phyloP scores from a whole-genome alignment of 148 eudicot species.

The Spergularia marina region DNA sequence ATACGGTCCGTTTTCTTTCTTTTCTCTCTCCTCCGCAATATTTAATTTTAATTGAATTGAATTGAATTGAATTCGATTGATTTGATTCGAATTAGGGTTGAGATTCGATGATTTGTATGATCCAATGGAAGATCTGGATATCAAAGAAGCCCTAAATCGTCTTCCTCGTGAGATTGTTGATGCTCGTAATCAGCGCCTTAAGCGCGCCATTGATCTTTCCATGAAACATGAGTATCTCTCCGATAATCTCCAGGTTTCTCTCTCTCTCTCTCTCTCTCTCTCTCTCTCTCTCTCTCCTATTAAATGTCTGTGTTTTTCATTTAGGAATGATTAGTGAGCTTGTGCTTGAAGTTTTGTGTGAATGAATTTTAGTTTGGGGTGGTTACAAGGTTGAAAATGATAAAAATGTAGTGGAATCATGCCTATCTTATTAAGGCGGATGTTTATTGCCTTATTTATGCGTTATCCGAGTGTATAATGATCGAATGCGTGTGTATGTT shows the following conservation, averaged over 20 bases:
- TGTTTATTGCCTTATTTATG: no score
- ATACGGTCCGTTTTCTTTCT: constrained; percentile 43
- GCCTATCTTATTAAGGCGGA: no score
- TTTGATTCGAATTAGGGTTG: constrained; percentile 41
- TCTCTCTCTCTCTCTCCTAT: neutral
- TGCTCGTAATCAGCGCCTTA: constrained; percentile 88
- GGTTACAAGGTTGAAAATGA: no score
- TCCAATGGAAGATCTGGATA: constrained; percentile 69
- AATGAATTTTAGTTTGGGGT: no score
- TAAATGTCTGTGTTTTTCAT: no score
- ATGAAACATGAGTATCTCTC: constrained; percentile 88
- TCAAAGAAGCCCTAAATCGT: constrained; percentile 78
- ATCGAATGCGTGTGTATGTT: neutral
- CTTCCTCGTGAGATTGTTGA: constrained; percentile 85
- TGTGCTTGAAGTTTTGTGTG: neutral
- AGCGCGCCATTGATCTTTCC: constrained; percentile 91
- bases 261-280: neutral
- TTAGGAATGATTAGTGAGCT: no score
- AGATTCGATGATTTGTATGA: constrained; percentile 81
- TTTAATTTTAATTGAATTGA: neutral
- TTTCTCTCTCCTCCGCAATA: constrained; percentile 1
- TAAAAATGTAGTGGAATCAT: no score
- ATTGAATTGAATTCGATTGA: neutral
- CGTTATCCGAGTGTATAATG: no score
- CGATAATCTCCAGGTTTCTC: constrained; percentile 64